Evolutionary conservation across 805 yeast species (phyloP), one percentile per base, ranked within the genome.

Genomic region (Sungouiella thailandica): DNA sequence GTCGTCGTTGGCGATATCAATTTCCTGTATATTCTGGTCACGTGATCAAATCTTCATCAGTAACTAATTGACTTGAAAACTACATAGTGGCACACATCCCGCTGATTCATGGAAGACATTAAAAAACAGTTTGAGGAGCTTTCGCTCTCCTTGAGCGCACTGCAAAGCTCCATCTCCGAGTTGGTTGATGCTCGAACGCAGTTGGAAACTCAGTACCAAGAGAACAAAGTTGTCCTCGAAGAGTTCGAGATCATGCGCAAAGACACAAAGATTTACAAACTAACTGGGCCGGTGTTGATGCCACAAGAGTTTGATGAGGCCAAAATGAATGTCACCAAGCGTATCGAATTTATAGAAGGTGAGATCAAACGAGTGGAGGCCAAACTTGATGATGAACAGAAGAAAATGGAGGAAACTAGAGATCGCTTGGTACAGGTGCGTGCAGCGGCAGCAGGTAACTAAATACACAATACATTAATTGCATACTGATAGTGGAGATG

Each of bases 131-230:
- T 71, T 39, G 76, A 71, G 43, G 46, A 57, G 46, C 57, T 62
- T 33, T 70, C 76, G 28, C 47, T 69, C 31, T 68, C 60, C 40
- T 71, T 62, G 68, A 69, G 58, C 45, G 50, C 60, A 25, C 57
- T 65, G 8, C 83, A 77, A 46, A 58, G 58, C 31, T 58, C 60
- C 16, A 55, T 77, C 29, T 62, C 67, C 29, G 82, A 76, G 32
- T 64, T 78, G 27, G 70, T 88, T 23, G 65, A 75, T 4, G 77
- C 87, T 9, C 78, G 97, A 51, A 95, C 90, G 46, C 76, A 80
- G 52, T 72, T 93, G 29, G 99, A 93, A 54, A 85, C 97, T 1
- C 99, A 93, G 61, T 76, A 69, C 48, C 98, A 93, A 59, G 99
- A 93, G 58, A 89, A 89, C 58, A 79, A 79, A 49, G 89, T 93